A percentile compares a stretch with the other conserved stretches of the same genome.
These are phyloP conservation scores for Entomortierella chlamydospora DNA, from an alignment of 192 early-diverging fungal genomes.

Conservation along the genomic window DNA sequence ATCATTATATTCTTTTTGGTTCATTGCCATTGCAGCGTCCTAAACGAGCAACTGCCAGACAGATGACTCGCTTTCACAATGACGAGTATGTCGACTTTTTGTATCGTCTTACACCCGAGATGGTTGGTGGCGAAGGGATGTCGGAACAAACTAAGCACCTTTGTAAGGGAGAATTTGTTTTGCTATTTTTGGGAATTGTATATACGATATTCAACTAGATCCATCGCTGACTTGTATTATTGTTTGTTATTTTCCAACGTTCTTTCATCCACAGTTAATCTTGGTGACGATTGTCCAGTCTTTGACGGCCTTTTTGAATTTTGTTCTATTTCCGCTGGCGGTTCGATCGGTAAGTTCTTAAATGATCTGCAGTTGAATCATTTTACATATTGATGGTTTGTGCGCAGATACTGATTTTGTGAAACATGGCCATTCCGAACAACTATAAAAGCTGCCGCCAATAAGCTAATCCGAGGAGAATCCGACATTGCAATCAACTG, in stretches of 20 bases:
- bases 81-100: slow-evolving; percentile 94
- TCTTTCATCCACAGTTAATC: slow-evolving; percentile 65
- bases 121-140: slow-evolving; percentile 67
- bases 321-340: slow-evolving; percentile 91
- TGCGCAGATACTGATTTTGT: neutral
- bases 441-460: slow-evolving; percentile 65
- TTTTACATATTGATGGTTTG: neutral
- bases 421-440: neutral
- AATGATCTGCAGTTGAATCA: neutral
- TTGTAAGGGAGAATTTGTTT: slow-evolving; percentile 9
- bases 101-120: slow-evolving; percentile 80
- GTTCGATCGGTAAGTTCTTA: slow-evolving; percentile 78
- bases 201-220: too few species aligned
- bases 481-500: slow-evolving; percentile 86
- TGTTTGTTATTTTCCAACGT: slow-evolving; percentile 5
- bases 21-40: too few species aligned
- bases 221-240: neutral
- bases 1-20: too few species aligned
- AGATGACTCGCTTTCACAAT: slow-evolving; percentile 95
- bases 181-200: neutral
- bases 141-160: slow-evolving; percentile 71
- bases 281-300: slow-evolving; percentile 94
- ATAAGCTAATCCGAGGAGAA: slow-evolving; percentile 67
- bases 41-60: slow-evolving; percentile 77
- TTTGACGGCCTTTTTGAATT: slow-evolving; percentile 98